A percentile compares a stretch with the other conserved stretches of the same genome.
Evolutionary conservation across 2,329 filamentous ascomycete species (phyloP).

Genomic region (Alternaria infectoria): DNA sequence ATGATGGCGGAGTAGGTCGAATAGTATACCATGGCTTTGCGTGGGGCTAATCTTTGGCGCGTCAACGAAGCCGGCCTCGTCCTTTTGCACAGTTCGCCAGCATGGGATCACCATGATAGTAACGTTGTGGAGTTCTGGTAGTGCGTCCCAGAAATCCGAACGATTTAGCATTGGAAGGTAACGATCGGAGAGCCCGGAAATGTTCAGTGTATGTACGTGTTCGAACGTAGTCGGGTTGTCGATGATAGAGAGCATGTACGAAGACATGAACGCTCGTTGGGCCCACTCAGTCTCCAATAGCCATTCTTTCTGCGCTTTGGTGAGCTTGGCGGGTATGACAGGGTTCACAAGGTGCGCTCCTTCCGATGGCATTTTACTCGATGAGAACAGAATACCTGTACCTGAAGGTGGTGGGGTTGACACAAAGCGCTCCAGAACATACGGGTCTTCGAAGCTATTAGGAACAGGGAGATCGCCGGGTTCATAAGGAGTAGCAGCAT

Average conservation of each 20-base stretch:
- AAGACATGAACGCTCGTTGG: constrained; percentile 70
- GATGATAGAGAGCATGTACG: constrained; percentile 69
- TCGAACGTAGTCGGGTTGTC: constrained; percentile 64
- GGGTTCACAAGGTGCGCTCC: constrained; percentile 34
- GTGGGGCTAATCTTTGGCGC: constrained; percentile 60
- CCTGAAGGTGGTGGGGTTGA: constrained; percentile 15
- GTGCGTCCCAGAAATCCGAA: constrained; percentile 66
- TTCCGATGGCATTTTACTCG: constrained; percentile 28
- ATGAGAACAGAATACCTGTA: constrained; percentile 46
- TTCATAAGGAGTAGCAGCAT: constrained; percentile 34
- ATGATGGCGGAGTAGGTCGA: constrained; percentile 58
- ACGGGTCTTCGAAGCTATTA: constrained; percentile 29
- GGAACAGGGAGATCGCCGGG: constrained; percentile 23
- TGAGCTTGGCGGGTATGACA: constrained; percentile 64
- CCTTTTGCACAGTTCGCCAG: constrained; percentile 66
- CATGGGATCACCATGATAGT: constrained; percentile 69
- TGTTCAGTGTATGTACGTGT: constrained; percentile 64
- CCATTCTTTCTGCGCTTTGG: constrained; percentile 70
- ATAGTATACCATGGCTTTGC: constrained; percentile 59
- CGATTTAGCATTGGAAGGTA: constrained; percentile 64
- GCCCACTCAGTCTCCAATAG: constrained; percentile 72
- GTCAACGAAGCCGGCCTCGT: constrained; percentile 59
- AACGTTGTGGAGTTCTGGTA: constrained; percentile 62
- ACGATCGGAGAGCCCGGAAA: constrained; percentile 69
- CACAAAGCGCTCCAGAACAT: constrained; percentile 27